A percentile compares a stretch with the other conserved stretches of the same genome.
These are phyloP conservation scores for Colletotrichum sp. DNA, from an alignment of 2,329 filamentous ascomycete species.

Conservation along the genomic window DNA sequence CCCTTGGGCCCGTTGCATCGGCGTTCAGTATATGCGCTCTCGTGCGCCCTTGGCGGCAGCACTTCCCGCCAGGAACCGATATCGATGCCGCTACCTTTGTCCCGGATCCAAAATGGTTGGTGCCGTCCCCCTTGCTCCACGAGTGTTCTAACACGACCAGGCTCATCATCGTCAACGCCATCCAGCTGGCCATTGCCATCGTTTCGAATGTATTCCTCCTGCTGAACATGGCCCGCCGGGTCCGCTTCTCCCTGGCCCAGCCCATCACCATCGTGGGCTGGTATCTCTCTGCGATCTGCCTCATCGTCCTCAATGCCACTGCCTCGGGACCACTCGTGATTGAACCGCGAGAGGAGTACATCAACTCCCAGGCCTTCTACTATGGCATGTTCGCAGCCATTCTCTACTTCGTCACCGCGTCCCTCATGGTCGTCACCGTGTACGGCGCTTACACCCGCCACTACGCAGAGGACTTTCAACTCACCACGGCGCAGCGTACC, in stretches of 20 bases:
- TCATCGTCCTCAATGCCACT: conserved; percentile 71
- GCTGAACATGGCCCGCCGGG: conserved; percentile 82
- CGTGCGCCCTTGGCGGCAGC: conserved; percentile 79
- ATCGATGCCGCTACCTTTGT: conserved; percentile 58
- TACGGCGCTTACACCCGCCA: conserved; percentile 72
- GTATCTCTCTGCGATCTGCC: conserved; percentile 69
- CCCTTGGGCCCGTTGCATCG: conserved; percentile 85
- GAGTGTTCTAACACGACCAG: conserved; percentile 35
- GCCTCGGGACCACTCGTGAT: conserved; percentile 61
- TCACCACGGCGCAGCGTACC: conserved; percentile 83
- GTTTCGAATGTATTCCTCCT: conserved; percentile 82
- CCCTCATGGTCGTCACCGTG: conserved; percentile 80
- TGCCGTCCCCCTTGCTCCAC: neutral
- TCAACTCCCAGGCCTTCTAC: conserved; percentile 84
- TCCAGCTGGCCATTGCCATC: conserved; percentile 78
- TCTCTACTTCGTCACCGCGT: conserved; percentile 80
- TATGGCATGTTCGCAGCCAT: conserved; percentile 82
- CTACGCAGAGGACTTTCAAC: conserved; percentile 78
- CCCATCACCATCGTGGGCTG: conserved; percentile 85
- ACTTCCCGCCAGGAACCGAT: conserved; percentile 50
- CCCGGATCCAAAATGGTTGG: conserved; percentile 72
- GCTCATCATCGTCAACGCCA: conserved; percentile 77
- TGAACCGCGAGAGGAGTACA: conserved; percentile 53
- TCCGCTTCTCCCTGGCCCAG: conserved; percentile 82
- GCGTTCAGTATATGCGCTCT: conserved; percentile 87